Percentiles rank a stretch among this genome's conserved stretches.
Evolutionary conservation across 129 eudicot species (phyloP).

Genomic region (Daucus carota): DNA sequence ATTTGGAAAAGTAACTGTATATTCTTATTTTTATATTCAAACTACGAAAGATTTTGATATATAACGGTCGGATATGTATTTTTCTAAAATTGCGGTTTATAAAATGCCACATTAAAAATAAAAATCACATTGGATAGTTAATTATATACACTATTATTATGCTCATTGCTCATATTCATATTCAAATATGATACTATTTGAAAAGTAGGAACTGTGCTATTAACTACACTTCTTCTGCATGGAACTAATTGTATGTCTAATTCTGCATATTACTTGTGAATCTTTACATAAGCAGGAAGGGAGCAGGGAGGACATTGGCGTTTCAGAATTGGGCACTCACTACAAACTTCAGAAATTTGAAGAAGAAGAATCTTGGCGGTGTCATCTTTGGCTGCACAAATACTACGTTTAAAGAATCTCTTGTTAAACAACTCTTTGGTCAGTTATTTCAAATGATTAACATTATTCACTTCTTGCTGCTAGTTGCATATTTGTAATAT

Average conservation of each 20-base stretch:
- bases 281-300: constrained; percentile 23
- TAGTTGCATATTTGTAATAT: background rate
- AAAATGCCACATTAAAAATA: too few relatives aligned
- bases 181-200: too few relatives aligned
- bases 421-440: constrained; percentile 72
- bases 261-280: background rate
- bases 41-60: too few relatives aligned
- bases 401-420: constrained; percentile 57
- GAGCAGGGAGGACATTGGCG: constrained; percentile 24
- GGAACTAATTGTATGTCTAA: background rate
- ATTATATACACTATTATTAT: too few relatives aligned
- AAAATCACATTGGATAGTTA: too few relatives aligned
- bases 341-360: constrained; percentile 31
- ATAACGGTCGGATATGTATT: too few relatives aligned
- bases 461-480: background rate
- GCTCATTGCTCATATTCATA: too few relatives aligned
- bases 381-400: constrained; percentile 65
- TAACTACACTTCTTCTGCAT: background rate
- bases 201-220: too few relatives aligned
- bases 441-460: constrained; percentile 15
- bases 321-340: constrained; percentile 5
- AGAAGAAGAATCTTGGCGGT: constrained; percentile 57
- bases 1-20: too few relatives aligned
- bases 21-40: too few relatives aligned
- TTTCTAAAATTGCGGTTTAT: too few relatives aligned